A percentile compares a stretch with the other conserved stretches of the same genome.
phyloP scores from a whole-genome alignment of 371 early-diverging fungal genomes.

The Cladochytrium tenue region DNA sequence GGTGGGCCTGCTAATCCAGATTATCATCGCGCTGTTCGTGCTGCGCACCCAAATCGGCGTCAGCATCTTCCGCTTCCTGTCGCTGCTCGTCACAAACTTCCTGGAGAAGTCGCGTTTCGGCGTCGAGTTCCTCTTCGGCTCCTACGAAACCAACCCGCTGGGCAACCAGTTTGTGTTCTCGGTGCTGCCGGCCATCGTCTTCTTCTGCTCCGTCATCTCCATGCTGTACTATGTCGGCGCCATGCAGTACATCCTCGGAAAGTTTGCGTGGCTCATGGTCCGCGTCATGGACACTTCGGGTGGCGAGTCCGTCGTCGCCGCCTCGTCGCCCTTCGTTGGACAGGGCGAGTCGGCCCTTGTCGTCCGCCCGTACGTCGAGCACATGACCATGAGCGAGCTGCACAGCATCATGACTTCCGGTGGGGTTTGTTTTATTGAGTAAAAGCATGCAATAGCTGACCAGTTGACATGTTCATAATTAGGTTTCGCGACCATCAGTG shows the following conservation, averaged over 20 bases:
- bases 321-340: constrained; percentile 74
- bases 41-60: constrained; percentile 76
- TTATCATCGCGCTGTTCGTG: constrained; percentile 78
- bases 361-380: constrained; percentile 78
- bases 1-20: constrained; percentile 75
- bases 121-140: constrained; percentile 69
- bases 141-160: constrained; percentile 13
- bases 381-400: constrained; percentile 83
- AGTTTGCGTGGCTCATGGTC: constrained; percentile 70
- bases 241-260: constrained; percentile 78
- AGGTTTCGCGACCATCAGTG: constrained; percentile 84
- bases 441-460: too few species aligned
- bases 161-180: constrained; percentile 58
- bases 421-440: too few species aligned
- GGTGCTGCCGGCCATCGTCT: constrained; percentile 82
- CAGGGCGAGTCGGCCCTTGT: constrained; percentile 84
- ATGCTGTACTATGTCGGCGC: constrained; percentile 82
- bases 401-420: constrained; percentile 90
- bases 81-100: constrained; percentile 65
- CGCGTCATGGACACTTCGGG: constrained; percentile 78
- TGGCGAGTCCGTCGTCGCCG: constrained; percentile 85
- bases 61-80: constrained; percentile 73
- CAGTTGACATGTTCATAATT: too few species aligned
- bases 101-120: constrained; percentile 70
- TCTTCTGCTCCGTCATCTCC: constrained; percentile 85